Evolutionary conservation across 768 basidiomycete genomes (phyloP), one percentile per base, ranked within the genome.

Genomic region (Mycena filopes): DNA sequence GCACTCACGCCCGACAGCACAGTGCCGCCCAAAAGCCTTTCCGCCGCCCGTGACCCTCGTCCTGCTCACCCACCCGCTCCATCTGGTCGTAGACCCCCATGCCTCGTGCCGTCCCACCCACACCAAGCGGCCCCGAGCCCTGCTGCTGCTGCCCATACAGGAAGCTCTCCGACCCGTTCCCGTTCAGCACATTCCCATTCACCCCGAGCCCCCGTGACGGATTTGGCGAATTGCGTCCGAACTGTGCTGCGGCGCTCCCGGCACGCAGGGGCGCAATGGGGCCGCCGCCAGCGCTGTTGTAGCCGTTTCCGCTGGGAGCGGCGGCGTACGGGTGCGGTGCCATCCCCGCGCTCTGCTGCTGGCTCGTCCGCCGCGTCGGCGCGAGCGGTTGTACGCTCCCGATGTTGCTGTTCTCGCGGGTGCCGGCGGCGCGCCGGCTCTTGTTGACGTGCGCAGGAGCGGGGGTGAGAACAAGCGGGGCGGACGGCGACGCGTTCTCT

Each of bases 241-340:
- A 91, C 28, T 65, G 63, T 13, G 55, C 63, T 23, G 40, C 67
- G 4, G 57, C 54, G 28, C 40, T 61, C 26, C 60, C 43, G 21
- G 55, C 64, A 20, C 68, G 63, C 46, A 69, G 43, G 4, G 68
- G 68, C n/a, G 64, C 41, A 16, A 69, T 66, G 23, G 68, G 56
- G 25, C 80, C 76, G 59, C 77, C 74, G 63, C 76, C 75, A 9
- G 71, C 72, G 40, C 79, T 77, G 28, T 75, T 76, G 20, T 88
- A 89, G 4, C 84, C 86, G 45, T 80, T 84, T 1, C 86, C 79
- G 60, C 82, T 85, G 8, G 89, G 86, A 9, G 88, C 86, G 38
- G 85, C 81, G 11, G 91, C 92, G 60, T 93, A 94, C 33, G 92
- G 92, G 73, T 94, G 92, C 31, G 88, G 83, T 21, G 83, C 78